Base-by-base conservation (phyloP, 768 basidiomycete genomes). In the Jaapia argillacea region DNA sequence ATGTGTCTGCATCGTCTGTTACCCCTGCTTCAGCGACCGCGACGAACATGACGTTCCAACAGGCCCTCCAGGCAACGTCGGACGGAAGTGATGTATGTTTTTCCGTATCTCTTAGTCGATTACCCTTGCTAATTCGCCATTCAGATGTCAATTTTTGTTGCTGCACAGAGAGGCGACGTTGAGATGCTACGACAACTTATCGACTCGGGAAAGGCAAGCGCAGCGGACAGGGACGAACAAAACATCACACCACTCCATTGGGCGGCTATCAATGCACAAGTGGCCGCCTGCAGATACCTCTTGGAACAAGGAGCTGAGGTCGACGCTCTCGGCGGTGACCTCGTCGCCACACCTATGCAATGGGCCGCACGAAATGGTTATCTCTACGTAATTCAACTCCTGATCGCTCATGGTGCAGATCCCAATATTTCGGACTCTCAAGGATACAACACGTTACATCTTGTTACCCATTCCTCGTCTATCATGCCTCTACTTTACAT, bases 331-430 rank as follows among this genome's bases (percentile, higher is more conserved):
- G 96, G 96, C 16, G 96, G 96, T 3, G 94, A 98, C 61, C 75
- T 99, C 23, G 71, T 84, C 23, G 94, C 93, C 2, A 94, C 93
- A 1, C 92, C 96, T 1, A 74, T 98, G 68, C 93, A 97, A 60
- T 99, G 96, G 96, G 96, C 96, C 0, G 91, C 94, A 3, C 79
- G 93, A 44, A 96, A 92, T 57, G 96, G 96, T 18, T 93, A 96
- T 64, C 78, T 98, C 56, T 94, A 96, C 56, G 74, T 98, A 48
- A 84, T 98, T 31, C 93, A 98, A 49, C 73, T 99, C 20, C 78
- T 99, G 47, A 76, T 98, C 51, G 70, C 79, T 2, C 79, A 93
- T 63, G 83, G 82, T 50, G 92, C 94, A 41, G 94, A 98, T 68
- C 93, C 96, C 1, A 88, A 80, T 45, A 82, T 97, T 47, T 59